These are phyloP conservation scores for Boletus reticuloceps DNA, from an alignment of 768 basidiomycete species.

Conservation along the genomic window DNA sequence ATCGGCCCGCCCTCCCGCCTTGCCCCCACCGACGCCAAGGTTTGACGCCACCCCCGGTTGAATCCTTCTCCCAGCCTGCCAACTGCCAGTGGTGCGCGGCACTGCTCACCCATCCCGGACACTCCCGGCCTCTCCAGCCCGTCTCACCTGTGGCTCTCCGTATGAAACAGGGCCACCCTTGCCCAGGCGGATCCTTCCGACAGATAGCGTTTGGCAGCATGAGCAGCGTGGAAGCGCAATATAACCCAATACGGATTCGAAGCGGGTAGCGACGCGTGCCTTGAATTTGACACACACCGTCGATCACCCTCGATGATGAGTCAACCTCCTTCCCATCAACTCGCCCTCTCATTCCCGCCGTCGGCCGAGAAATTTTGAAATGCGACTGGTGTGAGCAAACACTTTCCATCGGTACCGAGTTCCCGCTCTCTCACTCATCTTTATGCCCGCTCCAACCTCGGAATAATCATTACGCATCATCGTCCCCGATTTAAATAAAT, in stretches of 20 bases:
- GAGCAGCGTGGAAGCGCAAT: conserved; percentile 9
- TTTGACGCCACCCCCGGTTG: conserved; percentile 19
- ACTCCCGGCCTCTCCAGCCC: conserved; percentile 15
- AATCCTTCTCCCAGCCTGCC: conserved; percentile 7
- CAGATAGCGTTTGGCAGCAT: neutral
- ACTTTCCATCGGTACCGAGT: conserved; percentile 10
- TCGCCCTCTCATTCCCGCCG: conserved; percentile 4
- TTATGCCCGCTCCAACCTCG: neutral
- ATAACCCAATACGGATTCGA: conserved; percentile 23
- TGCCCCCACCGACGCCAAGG: conserved; percentile 18
- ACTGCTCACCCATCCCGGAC: neutral
- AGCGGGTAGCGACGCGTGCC: conserved; percentile 18
- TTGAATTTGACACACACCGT: conserved; percentile 24
- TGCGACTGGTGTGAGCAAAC: neutral
- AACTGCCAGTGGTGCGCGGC: too few species aligned
- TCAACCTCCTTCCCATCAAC: conserved; percentile 8
- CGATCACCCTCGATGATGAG: conserved; percentile 29
- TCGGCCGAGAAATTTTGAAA: conserved; percentile 6
- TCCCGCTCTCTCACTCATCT: neutral
- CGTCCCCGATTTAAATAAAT: conserved; percentile 11
- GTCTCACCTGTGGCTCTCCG: neutral
- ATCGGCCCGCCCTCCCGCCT: conserved; percentile 21
- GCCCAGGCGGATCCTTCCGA: neutral
- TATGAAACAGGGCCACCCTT: conserved; percentile 14
- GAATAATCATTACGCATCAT: conserved; percentile 13